Evolutionary conservation across 768 basidiomycete genomes (phyloP), one percentile per base, ranked within the genome.

Genomic region (Mycena kentingensis): DNA sequence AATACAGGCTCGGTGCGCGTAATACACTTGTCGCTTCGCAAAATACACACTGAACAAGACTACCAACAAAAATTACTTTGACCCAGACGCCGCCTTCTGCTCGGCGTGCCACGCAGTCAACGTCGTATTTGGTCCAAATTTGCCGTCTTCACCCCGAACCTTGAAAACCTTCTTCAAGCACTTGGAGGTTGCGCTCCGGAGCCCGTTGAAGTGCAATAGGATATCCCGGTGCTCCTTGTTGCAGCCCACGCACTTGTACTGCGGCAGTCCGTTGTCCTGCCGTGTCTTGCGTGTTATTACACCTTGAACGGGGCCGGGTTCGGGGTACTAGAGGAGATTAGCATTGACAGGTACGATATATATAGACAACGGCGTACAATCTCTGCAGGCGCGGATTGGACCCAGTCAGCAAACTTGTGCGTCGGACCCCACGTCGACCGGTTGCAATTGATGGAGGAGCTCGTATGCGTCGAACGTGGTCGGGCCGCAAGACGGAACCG

Each of bases 201-300:
- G 15, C 4, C n/a, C 18, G 6, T 13, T 28, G n/a, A 51, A 29
- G 31, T 51, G 50, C 22, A 34, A 31, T 2, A 8, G 11, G 22
- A 51, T 51, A 13, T n/a, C 5, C 2, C 12, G 11, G 19, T 16
- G 44, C 21, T 32, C 28, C 18, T 44, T 42, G 16, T 16, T 44
- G 50, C 50, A 51, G 15, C 50, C 50, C 2, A 15, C 19, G 34
- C 50, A 51, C 24, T 51, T 43, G 24, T 18, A 51, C 5, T 27
- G 15, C 27, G 13, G 37, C 2, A 26, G 18, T 22, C 19, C 37
- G 15, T 39, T 19, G 37, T 10, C n/a, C 50, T 31, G 13, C 31
- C 39, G 2, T 8, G 32, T 13, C 3, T n/a, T 22, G 15, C 29
- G 12, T 19, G 18, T 22, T 21, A 24, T 2, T 36, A 10, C 29